phyloP scores from a whole-genome alignment of 2,329 filamentous ascomycete genomes.

The Cytospora paraplurivora region DNA sequence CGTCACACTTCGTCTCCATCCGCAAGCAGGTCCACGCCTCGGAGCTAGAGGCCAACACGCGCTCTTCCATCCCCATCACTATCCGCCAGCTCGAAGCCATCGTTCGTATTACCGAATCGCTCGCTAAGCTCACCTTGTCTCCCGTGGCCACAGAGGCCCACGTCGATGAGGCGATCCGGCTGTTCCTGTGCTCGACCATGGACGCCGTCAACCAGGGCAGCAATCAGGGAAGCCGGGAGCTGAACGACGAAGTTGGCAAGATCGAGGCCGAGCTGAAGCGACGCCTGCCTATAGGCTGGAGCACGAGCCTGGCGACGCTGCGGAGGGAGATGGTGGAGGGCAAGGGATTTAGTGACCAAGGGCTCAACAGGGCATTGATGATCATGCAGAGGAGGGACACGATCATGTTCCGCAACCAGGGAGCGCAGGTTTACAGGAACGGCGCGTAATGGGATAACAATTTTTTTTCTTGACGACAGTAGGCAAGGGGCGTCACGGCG shows the following conservation, averaged over 20 bases:
- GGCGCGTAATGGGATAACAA: conserved; percentile 54
- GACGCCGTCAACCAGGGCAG: conserved; percentile 92
- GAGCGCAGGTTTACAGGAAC: conserved; percentile 73
- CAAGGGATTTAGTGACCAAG: conserved; percentile 86
- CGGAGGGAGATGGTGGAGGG: conserved; percentile 89
- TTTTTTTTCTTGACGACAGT: background rate
- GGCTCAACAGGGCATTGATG: conserved; percentile 80
- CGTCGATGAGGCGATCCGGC: conserved; percentile 94
- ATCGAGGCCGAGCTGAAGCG: conserved; percentile 88
- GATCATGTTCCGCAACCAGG: conserved; percentile 77
- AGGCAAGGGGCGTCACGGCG: conserved; percentile 19
- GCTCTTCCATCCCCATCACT: conserved; percentile 95
- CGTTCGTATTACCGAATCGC: conserved; percentile 92
- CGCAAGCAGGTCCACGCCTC: conserved; percentile 89
- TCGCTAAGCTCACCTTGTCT: conserved; percentile 87
- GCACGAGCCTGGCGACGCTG: conserved; percentile 83
- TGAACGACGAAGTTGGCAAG: conserved; percentile 85
- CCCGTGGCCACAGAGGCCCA: conserved; percentile 87
- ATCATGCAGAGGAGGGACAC: conserved; percentile 87
- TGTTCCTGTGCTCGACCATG: conserved; percentile 97
- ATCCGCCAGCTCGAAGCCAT: conserved; percentile 97
- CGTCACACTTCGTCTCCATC: conserved; percentile 96
- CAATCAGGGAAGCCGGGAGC: conserved; percentile 78
- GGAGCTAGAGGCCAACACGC: conserved; percentile 84
- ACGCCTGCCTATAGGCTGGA: conserved; percentile 91